Base-by-base conservation (phyloP, 177 flowering plant genomes). In the Vitis hybrid region DNA sequence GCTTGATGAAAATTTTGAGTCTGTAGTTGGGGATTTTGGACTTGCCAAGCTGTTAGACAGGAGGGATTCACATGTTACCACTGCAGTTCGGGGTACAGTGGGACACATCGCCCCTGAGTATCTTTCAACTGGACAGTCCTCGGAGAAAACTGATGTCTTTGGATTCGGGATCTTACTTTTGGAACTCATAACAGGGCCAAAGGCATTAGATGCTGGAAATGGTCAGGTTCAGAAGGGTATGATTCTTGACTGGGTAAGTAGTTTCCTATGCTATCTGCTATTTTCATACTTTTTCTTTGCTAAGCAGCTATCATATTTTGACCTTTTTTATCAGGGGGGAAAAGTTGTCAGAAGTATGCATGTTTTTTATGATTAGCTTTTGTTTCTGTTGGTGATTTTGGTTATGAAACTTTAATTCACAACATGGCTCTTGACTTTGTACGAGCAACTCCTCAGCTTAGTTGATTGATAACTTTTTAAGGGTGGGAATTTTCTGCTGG, bases 91-190 rank as follows among this genome's bases (percentile, higher is more conserved):
- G 16, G 99, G 98, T 15, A 95, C 98, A 18, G 76, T 91, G 4
- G 99, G 99, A 31, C 99, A 95, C 74, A 95, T 95, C 68, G 96
- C 99, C 5, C 99, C 99, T 0, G 99, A 95, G 74, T 95, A 93
- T 82, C 93, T 95, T 11, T 93, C 96, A 8, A 95, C 99, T 3
- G 99, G 99, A 13, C 98, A 93, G 72, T 95, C 99, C 19, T 95
- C 99, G 4, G 99, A 93, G 72, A 95, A 95, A 75, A 93, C 97
- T 14, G 99, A 95, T 81, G 98, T 95, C 15, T 95, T 90, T 82
- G 99, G 98, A 70, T 95, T 86, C 71, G 99, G 99, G 10, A 84
- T 95, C 50, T 84, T 95, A 10, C 91, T 95, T 61, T 83, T 95
- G 83, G 99, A 95, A 69, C 94, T 95, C 69, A 71, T 93, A 71